Evolutionary conservation across 768 basidiomycete genomes (phyloP).

Genomic region (Crepidotus variabilis): DNA sequence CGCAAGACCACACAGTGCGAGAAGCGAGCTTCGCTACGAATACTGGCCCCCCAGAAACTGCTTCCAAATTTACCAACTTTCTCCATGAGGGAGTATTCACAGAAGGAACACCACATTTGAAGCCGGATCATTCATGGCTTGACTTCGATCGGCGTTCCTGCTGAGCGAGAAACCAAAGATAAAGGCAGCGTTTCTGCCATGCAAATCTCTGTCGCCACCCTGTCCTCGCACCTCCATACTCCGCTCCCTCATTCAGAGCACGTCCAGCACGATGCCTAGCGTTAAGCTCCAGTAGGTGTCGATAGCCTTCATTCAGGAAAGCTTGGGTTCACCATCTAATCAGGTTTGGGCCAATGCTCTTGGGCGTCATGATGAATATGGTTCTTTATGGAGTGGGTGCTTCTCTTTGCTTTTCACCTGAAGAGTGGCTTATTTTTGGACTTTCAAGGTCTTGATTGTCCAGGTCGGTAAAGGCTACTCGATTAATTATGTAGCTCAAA

Average conservation of each 20-base stretch:
- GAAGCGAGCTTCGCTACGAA: background rate
- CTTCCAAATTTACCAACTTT: background rate
- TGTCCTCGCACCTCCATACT: background rate
- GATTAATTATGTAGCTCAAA: background rate
- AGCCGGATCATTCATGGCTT: constrained; percentile 1
- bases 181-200: background rate
- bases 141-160: background rate
- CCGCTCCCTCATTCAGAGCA: background rate
- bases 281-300: constrained; percentile 26
- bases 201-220: background rate
- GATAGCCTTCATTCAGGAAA: too few species aligned
- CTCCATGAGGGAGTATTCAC: background rate
- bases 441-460: constrained; percentile 28
- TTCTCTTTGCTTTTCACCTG: background rate
- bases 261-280: constrained; percentile 19
- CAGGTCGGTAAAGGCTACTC: constrained; percentile 23
- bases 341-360: constrained; percentile 43
- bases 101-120: background rate
- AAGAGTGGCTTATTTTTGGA: background rate
- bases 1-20: background rate
- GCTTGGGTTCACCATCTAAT: background rate
- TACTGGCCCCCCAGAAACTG: background rate
- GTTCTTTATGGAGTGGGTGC: constrained; percentile 41
- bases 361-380: constrained; percentile 39
- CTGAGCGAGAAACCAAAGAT: background rate